Percentiles rank a stretch among this genome's conserved stretches.
These are phyloP conservation scores for Metschnikowia anglica DNA, from an alignment of 805 yeast genomes.

Conservation along the genomic window DNA sequence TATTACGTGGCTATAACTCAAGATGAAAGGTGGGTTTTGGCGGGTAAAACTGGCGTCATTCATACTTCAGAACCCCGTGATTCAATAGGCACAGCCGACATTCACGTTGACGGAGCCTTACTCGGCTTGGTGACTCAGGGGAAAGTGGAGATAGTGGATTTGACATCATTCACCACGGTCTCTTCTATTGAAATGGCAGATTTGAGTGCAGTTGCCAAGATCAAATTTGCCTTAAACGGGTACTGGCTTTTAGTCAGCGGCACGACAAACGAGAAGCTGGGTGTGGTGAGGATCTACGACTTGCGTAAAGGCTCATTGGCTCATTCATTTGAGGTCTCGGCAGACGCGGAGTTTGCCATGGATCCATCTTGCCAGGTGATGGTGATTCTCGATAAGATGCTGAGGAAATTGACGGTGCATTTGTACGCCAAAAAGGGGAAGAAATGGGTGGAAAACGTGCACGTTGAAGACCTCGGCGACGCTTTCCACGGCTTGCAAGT, in stretches of 20 bases:
- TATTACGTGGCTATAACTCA: constrained; percentile 17
- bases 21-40: constrained; percentile 13
- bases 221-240: constrained; percentile 62
- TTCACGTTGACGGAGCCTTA: constrained; percentile 52
- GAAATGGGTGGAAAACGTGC: constrained; percentile 27
- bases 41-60: constrained; percentile 9
- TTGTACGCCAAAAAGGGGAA: constrained; percentile 42
- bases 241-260: constrained; percentile 50
- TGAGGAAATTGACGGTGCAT: constrained; percentile 28
- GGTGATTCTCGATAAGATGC: constrained; percentile 20
- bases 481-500: constrained; percentile 6
- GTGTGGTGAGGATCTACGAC: constrained; percentile 48
- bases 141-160: constrained; percentile 37
- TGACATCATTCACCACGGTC: constrained; percentile 38
- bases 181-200: constrained; percentile 18
- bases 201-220: constrained; percentile 27
- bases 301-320: constrained; percentile 40
- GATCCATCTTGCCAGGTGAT: constrained; percentile 40
- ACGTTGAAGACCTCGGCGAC: constrained; percentile 5
- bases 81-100: constrained; percentile 23
- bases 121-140: constrained; percentile 34
- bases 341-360: constrained; percentile 24
- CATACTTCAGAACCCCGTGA: constrained; percentile 14
- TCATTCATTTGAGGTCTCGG: constrained; percentile 21
- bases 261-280: constrained; percentile 22